Conservation (phyloP, 2,329 filamentous ascomycete genomes). For the Xylaria digitata region DNA sequence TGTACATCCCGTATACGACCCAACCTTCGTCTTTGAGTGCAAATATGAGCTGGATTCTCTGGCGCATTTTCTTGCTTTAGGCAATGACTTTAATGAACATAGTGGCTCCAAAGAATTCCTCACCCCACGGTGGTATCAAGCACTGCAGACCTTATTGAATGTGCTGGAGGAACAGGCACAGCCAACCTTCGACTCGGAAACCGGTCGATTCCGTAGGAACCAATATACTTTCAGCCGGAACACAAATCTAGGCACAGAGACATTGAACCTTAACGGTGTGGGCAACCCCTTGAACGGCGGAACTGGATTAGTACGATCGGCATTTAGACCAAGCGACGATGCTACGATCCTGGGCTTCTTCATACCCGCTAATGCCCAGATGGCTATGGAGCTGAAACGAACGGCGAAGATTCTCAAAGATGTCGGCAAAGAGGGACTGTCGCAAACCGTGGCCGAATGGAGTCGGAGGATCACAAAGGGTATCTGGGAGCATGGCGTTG, state of each 20-base stretch:
- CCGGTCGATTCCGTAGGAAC: conserved; percentile 74
- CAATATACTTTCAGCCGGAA: conserved; percentile 87
- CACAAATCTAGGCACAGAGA: conserved; percentile 89
- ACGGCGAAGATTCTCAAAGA: conserved; percentile 75
- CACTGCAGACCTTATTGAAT: conserved; percentile 77
- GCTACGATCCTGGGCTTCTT: conserved; percentile 94
- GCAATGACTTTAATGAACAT: conserved; percentile 86
- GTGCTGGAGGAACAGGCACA: conserved; percentile 83
- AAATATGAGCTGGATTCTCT: conserved; percentile 98
- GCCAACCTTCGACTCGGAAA: conserved; percentile 80
- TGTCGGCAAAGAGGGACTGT: conserved; percentile 65
- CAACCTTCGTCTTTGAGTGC: conserved; percentile 90
- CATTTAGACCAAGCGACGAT: conserved; percentile 95
- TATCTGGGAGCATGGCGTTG: conserved; percentile 85
- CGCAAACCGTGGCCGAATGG: conserved; percentile 67
- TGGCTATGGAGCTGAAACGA: conserved; percentile 86
- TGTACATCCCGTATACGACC: conserved; percentile 90
- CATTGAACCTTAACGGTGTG: conserved; percentile 80
- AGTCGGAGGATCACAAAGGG: conserved; percentile 76
- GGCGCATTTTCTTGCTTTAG: conserved; percentile 87
- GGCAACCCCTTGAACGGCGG: conserved; percentile 91
- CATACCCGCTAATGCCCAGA: conserved; percentile 96
- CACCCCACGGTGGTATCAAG: conserved; percentile 80
- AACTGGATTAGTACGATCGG: conserved; percentile 88
- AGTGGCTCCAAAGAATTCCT: conserved; percentile 84